phyloP scores from a whole-genome alignment of 176 grass and related monocot genomes.

The Luzula sylvatica region DNA sequence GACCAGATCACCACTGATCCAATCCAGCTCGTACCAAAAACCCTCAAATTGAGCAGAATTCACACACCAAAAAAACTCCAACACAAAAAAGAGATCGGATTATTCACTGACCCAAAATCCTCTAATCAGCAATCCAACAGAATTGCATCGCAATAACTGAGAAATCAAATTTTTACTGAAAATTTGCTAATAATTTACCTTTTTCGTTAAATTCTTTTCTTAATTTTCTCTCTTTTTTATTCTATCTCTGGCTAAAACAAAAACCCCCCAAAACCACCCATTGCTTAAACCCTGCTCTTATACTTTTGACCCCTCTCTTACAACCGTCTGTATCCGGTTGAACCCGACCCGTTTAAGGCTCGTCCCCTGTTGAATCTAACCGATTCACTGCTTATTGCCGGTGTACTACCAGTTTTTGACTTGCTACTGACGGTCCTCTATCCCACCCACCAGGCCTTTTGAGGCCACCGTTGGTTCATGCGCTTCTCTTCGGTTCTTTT shows the following conservation, averaged over 20 bases:
- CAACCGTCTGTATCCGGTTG: conserved; percentile 18
- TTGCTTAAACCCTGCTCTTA: conserved; percentile 49
- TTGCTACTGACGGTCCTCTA: neutral
- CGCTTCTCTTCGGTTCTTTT: neutral
- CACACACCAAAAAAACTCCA: conserved; percentile 11
- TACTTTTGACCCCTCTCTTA: conserved; percentile 26
- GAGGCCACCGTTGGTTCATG: neutral
- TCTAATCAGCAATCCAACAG: neutral
- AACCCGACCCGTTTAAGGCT: neutral
- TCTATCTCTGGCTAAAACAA: conserved; percentile 10
- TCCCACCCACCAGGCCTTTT: conserved; percentile 8
- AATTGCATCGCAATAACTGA: neutral
- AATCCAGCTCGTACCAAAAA: neutral
- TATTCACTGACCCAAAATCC: neutral
- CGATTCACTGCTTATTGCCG: conserved; percentile 12
- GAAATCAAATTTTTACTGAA: neutral
- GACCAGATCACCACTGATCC: conserved; percentile 17
- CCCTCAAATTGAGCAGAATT: conserved; percentile 10
- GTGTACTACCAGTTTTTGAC: neutral
- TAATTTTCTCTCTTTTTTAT: conserved; percentile 8
- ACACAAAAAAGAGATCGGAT: conserved; percentile 4
- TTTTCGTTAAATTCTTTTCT: conserved; percentile 5
- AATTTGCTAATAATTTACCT: neutral
- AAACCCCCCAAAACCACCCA: conserved; percentile 31
- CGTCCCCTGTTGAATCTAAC: conserved; percentile 11